phyloP scores from a whole-genome alignment of 108 stramenopile genomes.

The Pseudonitzschia multiseries region DNA sequence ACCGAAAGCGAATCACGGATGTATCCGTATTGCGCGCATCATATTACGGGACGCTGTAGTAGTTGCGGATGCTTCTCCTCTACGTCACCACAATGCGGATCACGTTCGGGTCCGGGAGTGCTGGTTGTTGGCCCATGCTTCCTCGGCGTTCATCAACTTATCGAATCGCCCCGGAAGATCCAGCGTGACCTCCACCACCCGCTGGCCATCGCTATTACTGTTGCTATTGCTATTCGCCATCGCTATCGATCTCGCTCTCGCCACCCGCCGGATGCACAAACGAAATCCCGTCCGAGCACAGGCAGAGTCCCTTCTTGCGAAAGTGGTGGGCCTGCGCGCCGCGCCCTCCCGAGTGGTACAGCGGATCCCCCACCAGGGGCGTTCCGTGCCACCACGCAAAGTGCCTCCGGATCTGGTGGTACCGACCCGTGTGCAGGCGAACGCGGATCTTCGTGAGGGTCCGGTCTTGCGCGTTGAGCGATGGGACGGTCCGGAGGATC shows the following conservation, averaged over 20 bases:
- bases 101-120: no score
- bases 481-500: constrained; percentile 21
- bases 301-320: constrained; percentile 51
- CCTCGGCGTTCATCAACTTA: constrained; percentile 22
- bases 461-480: constrained; percentile 41
- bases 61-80: no score
- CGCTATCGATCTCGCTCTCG: constrained; percentile 37
- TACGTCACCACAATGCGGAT: no score
- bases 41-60: no score
- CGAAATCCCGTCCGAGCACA: constrained; percentile 55
- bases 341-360: constrained; percentile 44
- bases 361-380: constrained; percentile 59
- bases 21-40: no score
- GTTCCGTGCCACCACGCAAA: constrained; percentile 50
- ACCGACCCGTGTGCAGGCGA: constrained; percentile 69
- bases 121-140: constrained; percentile 4
- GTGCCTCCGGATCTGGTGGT: constrained; percentile 67
- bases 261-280: constrained; percentile 53
- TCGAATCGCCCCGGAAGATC: constrained; percentile 44
- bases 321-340: constrained; percentile 40
- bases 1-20: no score
- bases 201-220: constrained; percentile 30
- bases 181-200: constrained; percentile 38
- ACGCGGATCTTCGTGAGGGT: constrained; percentile 51
- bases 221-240: constrained; percentile 15